Evolutionary conservation across 2,329 filamentous ascomycete species (phyloP), one percentile per base, ranked within the genome.

Genomic region (Sporothrix variecibatus): DNA sequence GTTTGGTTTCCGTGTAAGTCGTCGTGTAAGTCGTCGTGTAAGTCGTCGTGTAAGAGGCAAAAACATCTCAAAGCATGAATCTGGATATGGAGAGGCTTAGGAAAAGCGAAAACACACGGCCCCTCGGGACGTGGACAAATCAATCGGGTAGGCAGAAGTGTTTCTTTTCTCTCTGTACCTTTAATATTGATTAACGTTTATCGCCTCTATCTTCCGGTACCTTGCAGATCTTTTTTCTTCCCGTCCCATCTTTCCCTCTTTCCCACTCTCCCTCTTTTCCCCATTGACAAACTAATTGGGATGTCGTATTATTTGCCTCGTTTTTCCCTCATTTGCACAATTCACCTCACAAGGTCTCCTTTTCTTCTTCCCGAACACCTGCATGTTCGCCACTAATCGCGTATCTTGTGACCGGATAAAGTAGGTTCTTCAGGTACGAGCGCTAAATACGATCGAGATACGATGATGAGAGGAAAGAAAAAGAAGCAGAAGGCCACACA

Each of bases 201-300:
- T 69, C 46, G 23, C 26, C 23, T 26, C 60, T 11, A 15, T 56
- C 56, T 26, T 58, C 68, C 34, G 46, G 69, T 62, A 49, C 53
- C 69, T 71, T 71, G 69, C 53, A 62, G 69, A 53, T 34, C 69
- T 53, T 26, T 31, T 20, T 46, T 46, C 38, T 40, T 56, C 40
- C 38, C 53, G 38, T 15, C 51, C 53, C 51, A 46, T 43, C 62
- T 26, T 28, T 46, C 34, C 20, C 17, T 46, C 12, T 11, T 46
- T 46, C 20, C 43, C 20, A 17, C 20, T 3, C 20, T 15, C 20
- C 12, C 20, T 15, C n/a, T 6, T 51, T 51, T 49, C 20, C 49
- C 68, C 68, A 71, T 71, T 71, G 68, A 71, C 68, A n/a, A 71
- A 71, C 68, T 71, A 60, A 71, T 71, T 71, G 68, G 28, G 28